These are phyloP conservation scores for Cyberlindnera euphorbiiphila DNA, from an alignment of 805 yeast species.

Conservation along the genomic window DNA sequence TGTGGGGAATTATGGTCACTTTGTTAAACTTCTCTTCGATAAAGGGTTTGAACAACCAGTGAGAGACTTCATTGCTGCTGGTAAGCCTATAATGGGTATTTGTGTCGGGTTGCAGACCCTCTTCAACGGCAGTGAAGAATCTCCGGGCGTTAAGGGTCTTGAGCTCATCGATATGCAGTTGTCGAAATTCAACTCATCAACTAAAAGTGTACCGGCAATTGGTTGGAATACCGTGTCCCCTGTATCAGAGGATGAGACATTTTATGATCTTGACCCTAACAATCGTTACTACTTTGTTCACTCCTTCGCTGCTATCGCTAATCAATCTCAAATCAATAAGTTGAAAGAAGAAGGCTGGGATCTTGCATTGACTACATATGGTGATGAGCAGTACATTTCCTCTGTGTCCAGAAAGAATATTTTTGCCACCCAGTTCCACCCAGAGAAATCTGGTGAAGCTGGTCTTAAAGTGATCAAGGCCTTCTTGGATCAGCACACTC, in stretches of 20 bases:
- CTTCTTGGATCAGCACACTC: constrained; percentile 47
- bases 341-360: constrained; percentile 56
- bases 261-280: constrained; percentile 62
- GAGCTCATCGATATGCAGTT: constrained; percentile 52
- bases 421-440: constrained; percentile 97
- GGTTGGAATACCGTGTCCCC: constrained; percentile 76
- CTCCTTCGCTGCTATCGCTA: constrained; percentile 78
- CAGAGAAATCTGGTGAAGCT: constrained; percentile 94
- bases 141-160: constrained; percentile 58
- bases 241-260: constrained; percentile 27
- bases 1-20: constrained; percentile 96
- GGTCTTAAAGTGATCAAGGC: constrained; percentile 75
- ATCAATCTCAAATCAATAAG: constrained; percentile 32
- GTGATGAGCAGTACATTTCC: constrained; percentile 76
- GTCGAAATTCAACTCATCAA: constrained; percentile 52
- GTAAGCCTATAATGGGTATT: constrained; percentile 90
- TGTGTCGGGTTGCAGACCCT: constrained; percentile 95
- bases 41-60: constrained; percentile 67
- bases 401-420: constrained; percentile 74
- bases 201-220: constrained; percentile 90
- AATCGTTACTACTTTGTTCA: constrained; percentile 92
- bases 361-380: constrained; percentile 68
- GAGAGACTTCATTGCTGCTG: constrained; percentile 61
- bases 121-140: constrained; percentile 72
- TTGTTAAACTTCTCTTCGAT: constrained; percentile 62